Conservation (phyloP, 176 grass and related monocot genomes). For the Ampelocalamus luodianensis region DNA sequence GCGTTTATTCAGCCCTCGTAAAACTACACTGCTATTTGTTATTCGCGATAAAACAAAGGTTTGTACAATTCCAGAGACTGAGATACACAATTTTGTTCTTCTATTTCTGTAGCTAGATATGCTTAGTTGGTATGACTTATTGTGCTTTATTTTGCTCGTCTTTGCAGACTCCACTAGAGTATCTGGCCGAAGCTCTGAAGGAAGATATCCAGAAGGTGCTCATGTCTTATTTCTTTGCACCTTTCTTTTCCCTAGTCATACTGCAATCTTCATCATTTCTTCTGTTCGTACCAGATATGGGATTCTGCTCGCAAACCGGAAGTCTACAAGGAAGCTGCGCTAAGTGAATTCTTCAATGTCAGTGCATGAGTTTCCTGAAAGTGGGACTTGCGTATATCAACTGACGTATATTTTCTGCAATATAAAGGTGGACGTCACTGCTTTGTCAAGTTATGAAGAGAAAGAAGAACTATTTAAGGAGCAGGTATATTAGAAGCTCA, state of each 20-base stretch:
- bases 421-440: conserved; percentile 83
- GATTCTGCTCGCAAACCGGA: conserved; percentile 78
- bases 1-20: conserved; percentile 73
- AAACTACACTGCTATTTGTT: conserved; percentile 70
- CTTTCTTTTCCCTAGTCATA: conserved; percentile 38
- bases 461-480: conserved; percentile 83
- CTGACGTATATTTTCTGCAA: conserved; percentile 41
- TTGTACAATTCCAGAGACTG: conserved; percentile 13
- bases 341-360: conserved; percentile 95
- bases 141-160: conserved; percentile 37
- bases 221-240: conserved; percentile 26
- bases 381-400: conserved; percentile 22
- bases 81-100: not conserved
- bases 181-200: conserved; percentile 66
- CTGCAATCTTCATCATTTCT: conserved; percentile 9
- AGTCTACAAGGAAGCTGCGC: conserved; percentile 73
- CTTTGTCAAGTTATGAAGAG: conserved; percentile 89
- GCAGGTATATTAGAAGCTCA: conserved; percentile 57
- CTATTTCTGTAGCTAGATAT: conserved; percentile 17
- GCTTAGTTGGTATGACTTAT: conserved; percentile 30
- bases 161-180: conserved; percentile 78
- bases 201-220: conserved; percentile 88
- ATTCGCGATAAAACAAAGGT: conserved; percentile 96
- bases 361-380: conserved; percentile 50
- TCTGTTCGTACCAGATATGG: conserved; percentile 77